Evolutionary conservation across 768 basidiomycete genomes (phyloP).

Genomic region (Lactarius sanguifluus): DNA sequence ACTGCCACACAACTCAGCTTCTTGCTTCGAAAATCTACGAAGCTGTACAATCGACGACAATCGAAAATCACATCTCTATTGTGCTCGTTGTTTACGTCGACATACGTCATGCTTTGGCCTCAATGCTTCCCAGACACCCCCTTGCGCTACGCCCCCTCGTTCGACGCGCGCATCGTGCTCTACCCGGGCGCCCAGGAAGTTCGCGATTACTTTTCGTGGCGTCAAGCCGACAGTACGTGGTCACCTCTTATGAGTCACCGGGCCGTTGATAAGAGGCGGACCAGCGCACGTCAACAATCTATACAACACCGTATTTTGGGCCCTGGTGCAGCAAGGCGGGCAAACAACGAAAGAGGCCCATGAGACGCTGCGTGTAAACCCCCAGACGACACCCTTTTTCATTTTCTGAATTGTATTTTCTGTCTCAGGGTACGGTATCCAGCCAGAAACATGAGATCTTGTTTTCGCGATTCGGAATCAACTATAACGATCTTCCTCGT

Average conservation of each 20-base stretch:
- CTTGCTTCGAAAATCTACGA: slow-evolving; percentile 70
- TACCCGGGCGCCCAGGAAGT: slow-evolving; percentile 75
- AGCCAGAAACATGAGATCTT: slow-evolving; percentile 91
- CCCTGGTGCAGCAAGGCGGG: slow-evolving; percentile 81
- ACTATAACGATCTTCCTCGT: slow-evolving; percentile 76
- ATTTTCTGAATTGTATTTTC: slow-evolving; percentile 1
- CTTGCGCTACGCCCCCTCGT: slow-evolving; percentile 82
- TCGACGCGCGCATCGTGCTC: slow-evolving; percentile 84
- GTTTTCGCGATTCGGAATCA: slow-evolving; percentile 76
- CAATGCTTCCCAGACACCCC: slow-evolving; percentile 71
- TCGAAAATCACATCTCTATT: slow-evolving; percentile 85
- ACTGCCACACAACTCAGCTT: slow-evolving; percentile 57
- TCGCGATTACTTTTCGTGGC: slow-evolving; percentile 93
- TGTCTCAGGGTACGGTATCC: slow-evolving; percentile 77
- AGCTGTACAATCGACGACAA: slow-evolving; percentile 80
- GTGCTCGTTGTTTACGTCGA: slow-evolving; percentile 86
- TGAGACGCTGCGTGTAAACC: slow-evolving; percentile 64
- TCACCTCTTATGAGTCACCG: neutral
- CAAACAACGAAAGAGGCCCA: slow-evolving; percentile 80
- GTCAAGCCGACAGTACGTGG: slow-evolving; percentile 89
- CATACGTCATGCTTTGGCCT: slow-evolving; percentile 86
- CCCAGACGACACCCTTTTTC: neutral
- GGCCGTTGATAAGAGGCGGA: slow-evolving; percentile 17
- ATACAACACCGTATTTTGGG: slow-evolving; percentile 97
- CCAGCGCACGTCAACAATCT: slow-evolving; percentile 97